Percentiles rank a stretch among this genome's conserved stretches.
These are phyloP conservation scores for Gentiana dahurica DNA, from an alignment of 257 asterid species.

Conservation along the genomic window DNA sequence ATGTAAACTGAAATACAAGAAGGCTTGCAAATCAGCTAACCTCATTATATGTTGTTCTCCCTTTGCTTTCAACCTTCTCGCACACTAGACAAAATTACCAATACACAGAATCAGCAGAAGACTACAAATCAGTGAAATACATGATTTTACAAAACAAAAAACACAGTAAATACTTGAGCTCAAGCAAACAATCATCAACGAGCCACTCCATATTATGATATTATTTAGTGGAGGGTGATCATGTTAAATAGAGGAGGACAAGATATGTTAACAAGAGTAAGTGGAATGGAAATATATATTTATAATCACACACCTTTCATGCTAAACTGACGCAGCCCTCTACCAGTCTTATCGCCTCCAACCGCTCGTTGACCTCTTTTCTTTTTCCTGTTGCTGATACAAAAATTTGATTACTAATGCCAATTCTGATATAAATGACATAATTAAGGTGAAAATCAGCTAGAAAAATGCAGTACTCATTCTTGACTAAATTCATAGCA, in stretches of 20 bases:
- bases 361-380: conserved; percentile 94
- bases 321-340: conserved; percentile 99
- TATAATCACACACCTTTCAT: conserved; percentile 64
- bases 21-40: conserved; percentile 27
- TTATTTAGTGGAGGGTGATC: not conserved
- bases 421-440: not conserved
- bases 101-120: conserved; percentile 14
- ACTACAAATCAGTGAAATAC: conserved; percentile 4
- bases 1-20: too few species aligned
- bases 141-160: conserved; percentile 1
- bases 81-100: conserved; percentile 48
- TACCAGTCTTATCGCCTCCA: conserved; percentile 87
- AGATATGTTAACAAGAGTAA: not conserved
- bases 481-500: not conserved
- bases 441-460: not conserved
- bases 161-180: not conserved
- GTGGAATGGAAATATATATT: not conserved
- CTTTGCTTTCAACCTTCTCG: conserved; percentile 99
- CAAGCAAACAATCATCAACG: not conserved
- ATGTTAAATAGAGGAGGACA: too few species aligned
- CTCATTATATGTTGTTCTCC: conserved; percentile 98
- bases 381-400: conserved; percentile 64
- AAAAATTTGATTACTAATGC: not conserved
- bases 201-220: too few species aligned
- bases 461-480: not conserved